Conservation (phyloP, 768 basidiomycete species). For the Mycena polygramma region DNA sequence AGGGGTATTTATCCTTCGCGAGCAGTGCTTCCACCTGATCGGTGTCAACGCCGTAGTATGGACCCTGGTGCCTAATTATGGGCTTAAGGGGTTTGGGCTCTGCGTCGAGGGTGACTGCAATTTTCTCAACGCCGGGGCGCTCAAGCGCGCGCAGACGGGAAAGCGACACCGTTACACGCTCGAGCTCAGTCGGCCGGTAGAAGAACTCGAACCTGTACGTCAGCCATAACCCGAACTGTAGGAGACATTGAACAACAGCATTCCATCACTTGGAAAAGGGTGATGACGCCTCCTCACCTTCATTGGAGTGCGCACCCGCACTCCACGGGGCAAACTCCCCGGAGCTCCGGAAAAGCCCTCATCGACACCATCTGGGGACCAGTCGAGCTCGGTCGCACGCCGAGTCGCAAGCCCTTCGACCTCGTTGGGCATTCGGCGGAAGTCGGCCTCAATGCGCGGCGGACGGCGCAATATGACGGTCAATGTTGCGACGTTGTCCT, state of each 20-base stretch:
- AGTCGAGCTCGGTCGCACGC: slow-evolving; percentile 36
- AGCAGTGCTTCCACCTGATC: slow-evolving; percentile 8
- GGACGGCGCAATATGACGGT: slow-evolving; percentile 34
- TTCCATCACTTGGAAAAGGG: too few species aligned
- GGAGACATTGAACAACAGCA: too few species aligned
- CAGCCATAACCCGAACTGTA: slow-evolving; percentile 35
- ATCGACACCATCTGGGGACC: slow-evolving; percentile 26
- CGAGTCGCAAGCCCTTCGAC: not conserved
- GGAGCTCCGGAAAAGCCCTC: slow-evolving; percentile 22
- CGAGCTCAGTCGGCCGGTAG: not conserved
- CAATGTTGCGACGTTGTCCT: slow-evolving; percentile 1
- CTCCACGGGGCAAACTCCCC: slow-evolving; percentile 16
- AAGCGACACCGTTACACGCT: slow-evolving; percentile 27
- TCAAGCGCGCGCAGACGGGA: slow-evolving; percentile 31
- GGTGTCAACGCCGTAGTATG: slow-evolving; percentile 1
- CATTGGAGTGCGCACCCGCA: slow-evolving; percentile 26
- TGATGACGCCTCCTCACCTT: slow-evolving; percentile 22
- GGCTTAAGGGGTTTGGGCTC: not conserved
- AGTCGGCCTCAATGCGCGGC: slow-evolving; percentile 32
- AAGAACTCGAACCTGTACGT: slow-evolving; percentile 34
- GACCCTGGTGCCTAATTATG: not conserved
- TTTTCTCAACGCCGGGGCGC: slow-evolving; percentile 27
- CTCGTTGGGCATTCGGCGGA: slow-evolving; percentile 7
- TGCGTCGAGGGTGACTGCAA: slow-evolving; percentile 19
- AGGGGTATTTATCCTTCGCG: slow-evolving; percentile 12